Conservation (phyloP, 176 grass and related monocot genomes). For the Triticum turgidum region DNA sequence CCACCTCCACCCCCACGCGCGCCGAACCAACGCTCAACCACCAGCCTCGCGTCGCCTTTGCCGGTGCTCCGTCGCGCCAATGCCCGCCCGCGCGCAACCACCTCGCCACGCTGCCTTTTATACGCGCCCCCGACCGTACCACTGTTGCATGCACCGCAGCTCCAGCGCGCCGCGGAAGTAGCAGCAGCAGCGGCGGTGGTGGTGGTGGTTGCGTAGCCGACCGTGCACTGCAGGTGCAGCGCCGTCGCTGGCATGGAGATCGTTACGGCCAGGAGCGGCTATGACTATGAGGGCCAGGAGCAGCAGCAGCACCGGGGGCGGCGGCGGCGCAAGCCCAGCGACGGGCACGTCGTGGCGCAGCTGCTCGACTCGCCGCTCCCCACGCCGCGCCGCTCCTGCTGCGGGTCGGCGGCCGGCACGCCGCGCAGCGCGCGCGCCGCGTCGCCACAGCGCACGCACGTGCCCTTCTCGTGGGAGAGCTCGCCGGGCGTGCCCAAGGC, state of each 20-base stretch:
- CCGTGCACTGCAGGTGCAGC: too few species aligned
- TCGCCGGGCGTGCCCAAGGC: slow-evolving; percentile 71
- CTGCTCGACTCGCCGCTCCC: slow-evolving; percentile 77
- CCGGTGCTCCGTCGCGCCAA: slow-evolving; percentile 10
- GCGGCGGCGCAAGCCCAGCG: slow-evolving; percentile 31
- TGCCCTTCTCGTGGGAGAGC: slow-evolving; percentile 94
- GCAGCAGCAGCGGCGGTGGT: background rate
- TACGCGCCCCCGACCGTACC: slow-evolving; percentile 21
- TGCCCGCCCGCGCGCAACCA: slow-evolving; percentile 23
- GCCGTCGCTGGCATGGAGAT: too few species aligned
- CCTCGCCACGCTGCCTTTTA: slow-evolving; percentile 36
- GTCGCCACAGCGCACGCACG: slow-evolving; percentile 53
- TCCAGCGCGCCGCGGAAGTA: background rate
- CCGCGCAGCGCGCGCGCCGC: slow-evolving; percentile 21
- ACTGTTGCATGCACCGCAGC: slow-evolving; percentile 6
- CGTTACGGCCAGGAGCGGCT: too few species aligned
- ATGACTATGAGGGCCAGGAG: background rate
- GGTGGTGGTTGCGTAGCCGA: background rate
- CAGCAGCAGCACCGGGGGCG: background rate
- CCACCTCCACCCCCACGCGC: background rate
- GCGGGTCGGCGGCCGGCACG: slow-evolving; percentile 26
- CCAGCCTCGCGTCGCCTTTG: slow-evolving; percentile 19
- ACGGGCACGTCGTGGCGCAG: slow-evolving; percentile 35
- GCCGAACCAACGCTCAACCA: slow-evolving; percentile 36
- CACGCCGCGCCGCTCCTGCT: slow-evolving; percentile 75